Conservation (phyloP, 2,329 filamentous ascomycete genomes). For the Monilinia fructicola region DNA sequence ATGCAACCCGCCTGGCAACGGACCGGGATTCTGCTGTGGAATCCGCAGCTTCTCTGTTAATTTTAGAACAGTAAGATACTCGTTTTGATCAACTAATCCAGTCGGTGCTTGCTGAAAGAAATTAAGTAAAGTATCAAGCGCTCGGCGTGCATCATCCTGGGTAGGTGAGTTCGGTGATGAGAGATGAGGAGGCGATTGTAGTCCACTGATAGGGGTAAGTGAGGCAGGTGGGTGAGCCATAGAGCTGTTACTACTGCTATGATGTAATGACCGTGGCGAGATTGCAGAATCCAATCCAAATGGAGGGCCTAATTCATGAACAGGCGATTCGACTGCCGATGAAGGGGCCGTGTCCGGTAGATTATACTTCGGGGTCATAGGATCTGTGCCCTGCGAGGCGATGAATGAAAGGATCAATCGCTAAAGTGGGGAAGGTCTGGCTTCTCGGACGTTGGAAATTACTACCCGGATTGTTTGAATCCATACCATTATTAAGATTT, state of each 20-base stretch:
- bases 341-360: constrained; percentile 43
- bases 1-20: constrained; percentile 45
- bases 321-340: constrained; percentile 51
- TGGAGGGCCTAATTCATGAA: constrained; percentile 46
- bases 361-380: constrained; percentile 53
- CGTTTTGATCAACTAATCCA: constrained; percentile 71
- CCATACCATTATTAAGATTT: constrained; percentile 15
- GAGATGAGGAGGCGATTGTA: constrained; percentile 50
- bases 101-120: constrained; percentile 71
- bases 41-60: constrained; percentile 83
- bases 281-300: constrained; percentile 42
- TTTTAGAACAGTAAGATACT: constrained; percentile 75
- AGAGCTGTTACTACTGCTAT: constrained; percentile 53
- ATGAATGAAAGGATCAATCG: constrained; percentile 56
- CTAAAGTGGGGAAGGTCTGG: constrained; percentile 79
- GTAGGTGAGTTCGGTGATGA: constrained; percentile 64
- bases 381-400: constrained; percentile 51
- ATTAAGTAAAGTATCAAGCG: constrained; percentile 75
- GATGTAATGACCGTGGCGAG: constrained; percentile 49
- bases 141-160: constrained; percentile 81
- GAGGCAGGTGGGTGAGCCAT: constrained; percentile 45
- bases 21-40: constrained; percentile 45
- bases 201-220: constrained; percentile 41
- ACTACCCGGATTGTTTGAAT: constrained; percentile 30
- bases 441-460: constrained; percentile 74